Conservation (phyloP, 1,284 basidiomycete genomes). For the Fomitopsis schrenkii region DNA sequence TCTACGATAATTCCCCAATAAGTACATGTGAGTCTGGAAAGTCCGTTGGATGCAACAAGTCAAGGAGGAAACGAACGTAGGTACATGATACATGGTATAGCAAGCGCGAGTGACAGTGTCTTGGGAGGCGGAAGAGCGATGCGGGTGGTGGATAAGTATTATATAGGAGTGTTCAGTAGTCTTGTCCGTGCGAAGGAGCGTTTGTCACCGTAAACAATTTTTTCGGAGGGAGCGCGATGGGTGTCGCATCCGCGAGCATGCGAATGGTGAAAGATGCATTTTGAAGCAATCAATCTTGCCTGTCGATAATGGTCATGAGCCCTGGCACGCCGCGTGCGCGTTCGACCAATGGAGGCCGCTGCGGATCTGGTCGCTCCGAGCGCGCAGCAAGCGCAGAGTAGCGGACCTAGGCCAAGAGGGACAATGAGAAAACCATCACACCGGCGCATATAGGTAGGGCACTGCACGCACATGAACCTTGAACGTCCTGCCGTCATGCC, state of each 20-base stretch:
- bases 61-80: background rate
- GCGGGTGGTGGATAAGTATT: background rate
- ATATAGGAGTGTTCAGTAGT: background rate
- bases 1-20: background rate
- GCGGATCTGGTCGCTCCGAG: constrained; percentile 28
- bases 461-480: constrained; percentile 49
- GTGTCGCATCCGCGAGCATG: background rate
- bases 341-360: constrained; percentile 29
- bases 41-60: background rate
- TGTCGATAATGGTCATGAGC: constrained; percentile 31
- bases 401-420: constrained; percentile 39
- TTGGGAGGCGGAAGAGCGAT: background rate
- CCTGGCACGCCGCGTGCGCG: constrained; percentile 29
- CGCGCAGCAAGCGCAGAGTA: constrained; percentile 50
- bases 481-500: constrained; percentile 47
- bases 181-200: background rate
- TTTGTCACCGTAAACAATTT: background rate
- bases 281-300: background rate
- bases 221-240: background rate
- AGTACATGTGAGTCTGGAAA: background rate
- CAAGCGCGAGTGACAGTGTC: background rate
- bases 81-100: background rate
- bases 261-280: background rate
- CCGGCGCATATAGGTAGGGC: background rate
- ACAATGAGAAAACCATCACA: constrained; percentile 3